These are phyloP conservation scores for Pleurotus platypus DNA, from an alignment of 768 basidiomycete species.

Conservation along the genomic window DNA sequence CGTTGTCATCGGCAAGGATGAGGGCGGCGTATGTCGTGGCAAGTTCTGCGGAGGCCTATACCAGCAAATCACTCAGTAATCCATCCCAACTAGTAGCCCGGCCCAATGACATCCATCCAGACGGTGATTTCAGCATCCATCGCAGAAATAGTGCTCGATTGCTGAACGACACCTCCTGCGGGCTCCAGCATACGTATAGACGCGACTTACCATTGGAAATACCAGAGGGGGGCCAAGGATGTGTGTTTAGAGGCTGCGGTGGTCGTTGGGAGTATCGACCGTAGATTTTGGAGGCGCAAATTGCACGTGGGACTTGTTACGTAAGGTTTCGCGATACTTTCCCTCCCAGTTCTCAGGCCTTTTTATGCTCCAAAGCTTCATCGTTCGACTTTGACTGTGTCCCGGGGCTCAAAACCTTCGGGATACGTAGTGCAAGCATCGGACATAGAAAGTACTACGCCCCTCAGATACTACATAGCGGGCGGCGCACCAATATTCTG, in stretches of 20 bases:
- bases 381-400: no score
- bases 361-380: no score
- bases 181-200: neutral
- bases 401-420: no score
- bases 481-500: no score
- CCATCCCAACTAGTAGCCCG: neutral
- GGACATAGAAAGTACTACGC: no score
- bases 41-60: constrained; percentile 64
- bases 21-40: constrained; percentile 96
- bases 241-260: neutral
- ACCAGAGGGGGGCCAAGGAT: neutral
- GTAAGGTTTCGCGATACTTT: no score
- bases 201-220: constrained; percentile 3
- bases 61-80: neutral
- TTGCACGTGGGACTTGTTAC: no score
- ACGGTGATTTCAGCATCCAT: neutral
- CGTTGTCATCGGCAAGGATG: constrained; percentile 95
- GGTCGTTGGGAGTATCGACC: neutral
- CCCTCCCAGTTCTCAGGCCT: no score
- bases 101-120: neutral
- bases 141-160: neutral
- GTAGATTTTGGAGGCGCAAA: neutral
- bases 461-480: no score
- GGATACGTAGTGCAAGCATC: no score
- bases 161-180: neutral